Conservation (phyloP, 2,329 filamentous ascomycete species). For the Fusarium verticillioides region DNA sequence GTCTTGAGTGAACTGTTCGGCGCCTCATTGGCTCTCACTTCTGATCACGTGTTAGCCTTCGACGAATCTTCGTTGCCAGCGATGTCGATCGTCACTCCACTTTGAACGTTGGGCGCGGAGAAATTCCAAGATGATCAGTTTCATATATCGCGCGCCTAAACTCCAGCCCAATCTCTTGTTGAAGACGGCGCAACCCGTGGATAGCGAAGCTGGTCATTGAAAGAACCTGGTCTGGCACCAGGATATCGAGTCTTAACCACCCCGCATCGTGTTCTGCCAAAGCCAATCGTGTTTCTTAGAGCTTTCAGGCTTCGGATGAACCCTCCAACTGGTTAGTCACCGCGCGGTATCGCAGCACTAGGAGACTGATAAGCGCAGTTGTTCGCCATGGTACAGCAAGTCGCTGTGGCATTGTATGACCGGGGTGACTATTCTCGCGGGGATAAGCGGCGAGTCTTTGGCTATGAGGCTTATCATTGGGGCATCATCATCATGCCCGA, state of each 20-base stretch:
- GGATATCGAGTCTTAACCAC: background rate
- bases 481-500: constrained; percentile 43
- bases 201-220: background rate
- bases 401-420: constrained; percentile 45
- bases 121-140: background rate
- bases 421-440: constrained; percentile 45
- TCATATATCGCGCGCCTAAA: background rate
- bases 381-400: constrained; percentile 23
- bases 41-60: background rate
- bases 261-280: background rate
- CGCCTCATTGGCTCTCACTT: background rate
- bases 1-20: background rate
- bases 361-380: background rate
- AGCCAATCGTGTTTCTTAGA: background rate
- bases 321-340: background rate
- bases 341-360: background rate
- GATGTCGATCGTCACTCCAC: background rate
- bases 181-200: background rate
- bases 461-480: constrained; percentile 49
- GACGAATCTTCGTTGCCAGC: background rate
- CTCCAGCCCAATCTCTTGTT: background rate
- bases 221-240: background rate
- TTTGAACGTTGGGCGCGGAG: background rate
- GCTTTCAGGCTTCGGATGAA: background rate
- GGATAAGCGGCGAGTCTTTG: constrained; percentile 36